A percentile compares a stretch with the other conserved stretches of the same genome.
These are phyloP conservation scores for Neurospora sp. DNA, from an alignment of 495 filamentous ascomycete genomes.

Conservation along the genomic window DNA sequence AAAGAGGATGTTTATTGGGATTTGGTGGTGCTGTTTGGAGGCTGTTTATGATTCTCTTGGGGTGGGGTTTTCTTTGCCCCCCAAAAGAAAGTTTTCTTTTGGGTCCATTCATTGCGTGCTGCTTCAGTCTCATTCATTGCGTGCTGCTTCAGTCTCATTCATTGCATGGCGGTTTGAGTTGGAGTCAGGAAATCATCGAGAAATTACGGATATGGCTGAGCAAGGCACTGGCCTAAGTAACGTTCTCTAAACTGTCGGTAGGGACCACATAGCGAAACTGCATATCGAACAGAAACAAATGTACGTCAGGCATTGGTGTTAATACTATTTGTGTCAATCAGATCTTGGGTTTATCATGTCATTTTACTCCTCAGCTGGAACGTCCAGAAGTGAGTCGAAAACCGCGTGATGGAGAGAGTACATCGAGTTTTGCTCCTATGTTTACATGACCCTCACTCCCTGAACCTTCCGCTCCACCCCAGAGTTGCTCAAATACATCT, in stretches of 20 bases:
- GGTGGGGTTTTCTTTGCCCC: background rate
- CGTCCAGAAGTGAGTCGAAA: background rate
- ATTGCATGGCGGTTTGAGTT: background rate
- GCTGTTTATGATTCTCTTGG: background rate
- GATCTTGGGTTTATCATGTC: background rate
- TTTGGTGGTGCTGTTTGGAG: background rate
- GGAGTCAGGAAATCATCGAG: background rate
- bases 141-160: background rate
- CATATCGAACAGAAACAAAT: background rate
- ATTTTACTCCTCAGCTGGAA: background rate
- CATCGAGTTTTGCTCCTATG: background rate
- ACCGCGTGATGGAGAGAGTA: background rate
- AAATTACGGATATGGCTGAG: background rate
- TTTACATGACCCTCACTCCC: background rate
- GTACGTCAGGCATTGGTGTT: background rate
- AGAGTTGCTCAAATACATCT: background rate
- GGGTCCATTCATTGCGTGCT: background rate
- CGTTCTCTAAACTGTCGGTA: background rate
- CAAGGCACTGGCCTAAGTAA: background rate
- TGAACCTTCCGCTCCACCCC: background rate
- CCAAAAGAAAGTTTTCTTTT: no score
- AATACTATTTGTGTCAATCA: background rate
- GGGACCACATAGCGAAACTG: background rate
- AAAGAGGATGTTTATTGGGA: background rate
- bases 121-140: background rate